Conservation (phyloP, 2,329 filamentous ascomycete genomes). For the Phialophora macrospora region DNA sequence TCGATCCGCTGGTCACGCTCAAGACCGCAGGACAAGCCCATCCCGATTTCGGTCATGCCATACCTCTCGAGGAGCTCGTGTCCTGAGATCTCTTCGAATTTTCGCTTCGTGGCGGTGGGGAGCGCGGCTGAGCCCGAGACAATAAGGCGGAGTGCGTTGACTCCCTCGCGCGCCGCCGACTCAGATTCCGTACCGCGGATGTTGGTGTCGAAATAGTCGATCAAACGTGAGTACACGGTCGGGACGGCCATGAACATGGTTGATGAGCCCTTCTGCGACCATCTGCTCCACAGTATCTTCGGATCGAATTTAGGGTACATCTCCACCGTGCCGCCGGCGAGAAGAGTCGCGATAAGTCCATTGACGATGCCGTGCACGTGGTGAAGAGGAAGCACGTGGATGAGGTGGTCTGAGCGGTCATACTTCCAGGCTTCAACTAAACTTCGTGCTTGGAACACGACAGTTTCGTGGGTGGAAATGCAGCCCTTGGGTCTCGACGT, state of each 20-base stretch:
- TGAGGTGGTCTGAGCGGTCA: slow-evolving; percentile 50
- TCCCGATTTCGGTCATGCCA: slow-evolving; percentile 91
- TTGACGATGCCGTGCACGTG: slow-evolving; percentile 59
- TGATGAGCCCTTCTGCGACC: slow-evolving; percentile 48
- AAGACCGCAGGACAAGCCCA: slow-evolving; percentile 92
- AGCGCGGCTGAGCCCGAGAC: slow-evolving; percentile 52
- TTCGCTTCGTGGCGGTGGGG: slow-evolving; percentile 49
- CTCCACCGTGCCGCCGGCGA: slow-evolving; percentile 55
- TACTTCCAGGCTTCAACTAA: slow-evolving; percentile 50
- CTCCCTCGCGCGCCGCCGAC: slow-evolving; percentile 40
- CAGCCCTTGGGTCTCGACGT: slow-evolving; percentile 42
- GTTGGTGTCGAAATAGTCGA: slow-evolving; percentile 51
- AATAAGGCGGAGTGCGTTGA: slow-evolving; percentile 43
- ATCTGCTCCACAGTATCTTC: slow-evolving; percentile 54
- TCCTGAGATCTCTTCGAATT: slow-evolving; percentile 49
- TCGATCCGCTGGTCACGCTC: slow-evolving; percentile 78
- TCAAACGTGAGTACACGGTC: slow-evolving; percentile 57
- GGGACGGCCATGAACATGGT: slow-evolving; percentile 59
- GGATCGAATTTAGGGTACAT: slow-evolving; percentile 55
- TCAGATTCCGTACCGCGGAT: slow-evolving; percentile 46
- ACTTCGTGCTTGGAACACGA: slow-evolving; percentile 43
- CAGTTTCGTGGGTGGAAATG: slow-evolving; percentile 51
- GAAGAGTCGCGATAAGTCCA: slow-evolving; percentile 54
- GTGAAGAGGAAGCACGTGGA: slow-evolving; percentile 58
- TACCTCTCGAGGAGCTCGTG: slow-evolving; percentile 55